phyloP scores from a whole-genome alignment of 164 flowering plant genomes.

The Sedum album region DNA sequence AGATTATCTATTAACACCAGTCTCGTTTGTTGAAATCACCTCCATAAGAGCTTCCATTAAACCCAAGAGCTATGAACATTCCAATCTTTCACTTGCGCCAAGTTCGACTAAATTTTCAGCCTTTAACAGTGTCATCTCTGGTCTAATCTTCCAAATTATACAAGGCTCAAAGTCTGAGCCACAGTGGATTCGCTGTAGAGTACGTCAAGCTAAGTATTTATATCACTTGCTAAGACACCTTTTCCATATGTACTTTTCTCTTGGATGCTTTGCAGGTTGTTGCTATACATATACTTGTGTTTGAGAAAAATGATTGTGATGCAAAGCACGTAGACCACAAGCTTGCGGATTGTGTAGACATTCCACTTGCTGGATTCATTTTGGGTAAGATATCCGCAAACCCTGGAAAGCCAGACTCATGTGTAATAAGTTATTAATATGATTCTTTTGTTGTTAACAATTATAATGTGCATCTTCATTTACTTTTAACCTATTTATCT shows the following conservation, averaged over 20 bases:
- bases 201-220: conserved; percentile 14
- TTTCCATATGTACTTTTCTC: background rate
- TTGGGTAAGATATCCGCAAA: conserved; percentile 40
- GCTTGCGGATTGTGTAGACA: conserved; percentile 17
- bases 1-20: conserved; percentile 48
- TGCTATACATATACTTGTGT: conserved; percentile 38
- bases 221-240: background rate
- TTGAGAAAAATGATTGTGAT: conserved; percentile 31
- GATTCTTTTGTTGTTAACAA: background rate
- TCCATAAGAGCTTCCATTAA: conserved; percentile 20
- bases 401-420: background rate
- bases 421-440: background rate
- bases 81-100: conserved; percentile 9
- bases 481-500: background rate
- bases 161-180: conserved; percentile 20
- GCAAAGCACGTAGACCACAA: conserved; percentile 10
- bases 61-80: conserved; percentile 11
- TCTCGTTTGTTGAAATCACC: conserved; percentile 47
- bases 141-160: conserved; percentile 36
- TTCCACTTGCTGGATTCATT: conserved; percentile 69
- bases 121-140: conserved; percentile 20
- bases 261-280: conserved; percentile 40
- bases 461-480: background rate
- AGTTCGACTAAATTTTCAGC: conserved; percentile 11
- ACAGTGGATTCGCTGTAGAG: conserved; percentile 48